phyloP scores from a whole-genome alignment of 495 filamentous ascomycete genomes.

The Trichoderma reesei region DNA sequence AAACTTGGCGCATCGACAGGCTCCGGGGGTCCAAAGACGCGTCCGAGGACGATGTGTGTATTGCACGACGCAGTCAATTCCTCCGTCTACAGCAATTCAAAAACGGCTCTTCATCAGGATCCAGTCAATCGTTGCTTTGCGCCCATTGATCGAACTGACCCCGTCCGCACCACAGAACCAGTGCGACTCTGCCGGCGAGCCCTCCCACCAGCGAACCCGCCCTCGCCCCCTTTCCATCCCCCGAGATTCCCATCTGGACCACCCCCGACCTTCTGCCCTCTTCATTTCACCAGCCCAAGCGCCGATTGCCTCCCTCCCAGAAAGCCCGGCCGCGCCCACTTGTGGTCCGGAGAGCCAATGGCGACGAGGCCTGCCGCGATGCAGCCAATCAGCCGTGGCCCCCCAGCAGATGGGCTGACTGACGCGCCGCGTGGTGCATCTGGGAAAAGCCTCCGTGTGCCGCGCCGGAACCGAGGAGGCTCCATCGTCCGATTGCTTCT shows the following conservation, averaged over 20 bases:
- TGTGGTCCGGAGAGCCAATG: neutral
- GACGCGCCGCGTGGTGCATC: neutral
- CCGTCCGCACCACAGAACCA: no score
- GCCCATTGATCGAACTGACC: no score
- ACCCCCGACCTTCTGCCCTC: neutral
- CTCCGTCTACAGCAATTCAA: no score
- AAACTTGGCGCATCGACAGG: no score
- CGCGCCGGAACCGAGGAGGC: neutral
- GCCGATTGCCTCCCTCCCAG: neutral
- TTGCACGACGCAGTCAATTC: no score
- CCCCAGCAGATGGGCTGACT: neutral
- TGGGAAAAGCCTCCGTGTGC: neutral
- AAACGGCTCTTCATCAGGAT: no score
- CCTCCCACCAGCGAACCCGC: no score
- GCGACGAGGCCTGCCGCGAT: neutral
- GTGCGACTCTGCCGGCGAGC: no score
- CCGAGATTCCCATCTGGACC: neutral
- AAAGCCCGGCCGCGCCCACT: neutral
- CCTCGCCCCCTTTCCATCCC: constrained; percentile 2
- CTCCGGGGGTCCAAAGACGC: no score
- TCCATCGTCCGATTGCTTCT: neutral
- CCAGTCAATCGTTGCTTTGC: no score
- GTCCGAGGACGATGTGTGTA: no score
- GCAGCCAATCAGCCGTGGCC: neutral
- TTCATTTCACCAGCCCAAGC: constrained; percentile 2